Conservation (phyloP, 2,329 filamentous ascomycete species). For the Gyromitra esculenta region DNA sequence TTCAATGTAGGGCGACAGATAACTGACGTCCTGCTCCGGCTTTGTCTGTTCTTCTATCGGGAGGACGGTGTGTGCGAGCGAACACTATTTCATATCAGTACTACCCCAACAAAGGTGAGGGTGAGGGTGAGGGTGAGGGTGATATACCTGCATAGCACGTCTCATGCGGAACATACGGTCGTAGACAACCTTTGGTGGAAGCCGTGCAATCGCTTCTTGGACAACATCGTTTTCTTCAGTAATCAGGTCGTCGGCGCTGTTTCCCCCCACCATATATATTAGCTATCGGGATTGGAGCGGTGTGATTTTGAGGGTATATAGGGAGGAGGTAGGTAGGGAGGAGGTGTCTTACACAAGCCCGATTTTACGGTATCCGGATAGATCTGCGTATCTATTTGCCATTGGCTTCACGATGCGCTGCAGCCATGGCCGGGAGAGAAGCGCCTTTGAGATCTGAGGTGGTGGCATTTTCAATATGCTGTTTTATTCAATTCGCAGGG, state of each 20-base stretch:
- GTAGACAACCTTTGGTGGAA: constrained; percentile 88
- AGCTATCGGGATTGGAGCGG: too few species aligned
- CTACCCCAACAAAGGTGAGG: not conserved
- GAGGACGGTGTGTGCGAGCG: constrained; percentile 72
- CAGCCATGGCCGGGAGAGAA: constrained; percentile 88
- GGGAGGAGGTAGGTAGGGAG: not conserved
- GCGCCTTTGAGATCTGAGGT: constrained; percentile 71
- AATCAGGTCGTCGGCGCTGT: constrained; percentile 91
- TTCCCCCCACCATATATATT: not conserved
- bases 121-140: not conserved
- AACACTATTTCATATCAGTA: constrained; percentile 64
- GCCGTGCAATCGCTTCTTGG: constrained; percentile 87
- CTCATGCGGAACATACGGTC: constrained; percentile 98
- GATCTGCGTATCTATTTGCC: constrained; percentile 87
- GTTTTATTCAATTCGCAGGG: constrained; percentile 24
- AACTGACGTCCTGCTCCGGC: constrained; percentile 72
- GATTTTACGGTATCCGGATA: constrained; percentile 90
- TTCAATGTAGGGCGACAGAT: constrained; percentile 73
- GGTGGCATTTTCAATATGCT: constrained; percentile 57
- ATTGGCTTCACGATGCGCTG: constrained; percentile 79
- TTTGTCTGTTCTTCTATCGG: constrained; percentile 74
- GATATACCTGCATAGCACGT: constrained; percentile 84
- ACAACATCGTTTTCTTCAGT: constrained; percentile 90
- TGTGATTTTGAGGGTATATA: not conserved
- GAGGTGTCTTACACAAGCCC: constrained; percentile 76